Evolutionary conservation across 306 rosid species (phyloP), one percentile per base, ranked within the genome.

Genomic region (Lathyrus oleraceus): DNA sequence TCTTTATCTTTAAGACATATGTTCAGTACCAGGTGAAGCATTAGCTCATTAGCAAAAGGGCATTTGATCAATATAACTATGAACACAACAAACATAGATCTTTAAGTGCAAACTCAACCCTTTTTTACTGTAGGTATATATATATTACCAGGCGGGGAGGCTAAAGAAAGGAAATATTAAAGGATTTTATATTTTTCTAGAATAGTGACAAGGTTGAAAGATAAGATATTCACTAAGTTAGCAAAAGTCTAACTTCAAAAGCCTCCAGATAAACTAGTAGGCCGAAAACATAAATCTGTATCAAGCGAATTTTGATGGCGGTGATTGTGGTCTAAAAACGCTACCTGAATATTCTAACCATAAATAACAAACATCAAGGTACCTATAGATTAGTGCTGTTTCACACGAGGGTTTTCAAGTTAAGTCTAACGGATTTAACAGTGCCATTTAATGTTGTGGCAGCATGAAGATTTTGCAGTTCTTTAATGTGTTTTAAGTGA

Each of bases 341-440:
- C 49, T 45, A 45, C 25, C 16, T 45, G 36, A 43, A 32, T 8
- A 48, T 60, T 19, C 42, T 38, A 28, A 70, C 38, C 14, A 44
- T n/a, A 57, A 27, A 28, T 36, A 57, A 3, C 42, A 16, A 58
- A 11, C 27, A 65, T 43, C 20, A 74, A 65, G 73, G 42, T 27
- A 1, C 67, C 61, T 67, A 66, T 15, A 45, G 54, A 32, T 67
- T 58, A 21, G 12, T 67, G 45, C 0, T 42, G 54, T 21, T 57
- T 36, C 74, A 35, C 12, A 44, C 65, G 59, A 67, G 74, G 69
- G 74, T 47, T 39, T 14, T 56, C 48, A 35, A 1, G 71, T 39
- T 19, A 40, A 35, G 53, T 62, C n/a, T 11, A 44, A 8, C 38
- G 53, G 30, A 11, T 47, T 32, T 61, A 59, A 30, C 6, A 20